Evolutionary conservation across 2,329 filamentous ascomycete genomes (phyloP).

Genomic region (Sphaerulina musiva): DNA sequence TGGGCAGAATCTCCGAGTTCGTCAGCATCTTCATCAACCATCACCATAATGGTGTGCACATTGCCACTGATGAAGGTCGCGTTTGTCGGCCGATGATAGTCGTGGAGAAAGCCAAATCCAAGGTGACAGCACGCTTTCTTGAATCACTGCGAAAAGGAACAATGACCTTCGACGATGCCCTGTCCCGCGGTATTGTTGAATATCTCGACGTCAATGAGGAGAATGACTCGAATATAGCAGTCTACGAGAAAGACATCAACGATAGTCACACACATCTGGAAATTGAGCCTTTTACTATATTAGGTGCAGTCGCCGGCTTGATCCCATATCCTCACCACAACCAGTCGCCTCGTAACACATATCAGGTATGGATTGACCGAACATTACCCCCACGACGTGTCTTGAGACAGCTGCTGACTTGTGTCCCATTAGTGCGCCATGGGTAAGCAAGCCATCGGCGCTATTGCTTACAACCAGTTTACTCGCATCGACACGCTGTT

Average conservation of each 20-base stretch:
- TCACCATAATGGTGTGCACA: conserved; percentile 20
- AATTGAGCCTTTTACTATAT: conserved; percentile 94
- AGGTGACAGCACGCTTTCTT: conserved; percentile 70
- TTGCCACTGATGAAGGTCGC: conserved; percentile 92
- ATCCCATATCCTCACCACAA: conserved; percentile 99
- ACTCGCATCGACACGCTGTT: conserved; percentile 92
- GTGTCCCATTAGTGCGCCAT: conserved; percentile 74
- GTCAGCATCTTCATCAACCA: conserved; percentile 47
- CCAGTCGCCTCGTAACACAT: conserved; percentile 96
- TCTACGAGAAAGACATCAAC: conserved; percentile 79
- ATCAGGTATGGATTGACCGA: conserved; percentile 35
- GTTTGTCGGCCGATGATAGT: conserved; percentile 96
- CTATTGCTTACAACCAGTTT: conserved; percentile 97
- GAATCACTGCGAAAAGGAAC: conserved; percentile 74
- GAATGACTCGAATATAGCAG: conserved; percentile 87
- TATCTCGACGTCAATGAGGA: conserved; percentile 98
- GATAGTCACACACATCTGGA: conserved; percentile 86
- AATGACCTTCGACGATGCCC: conserved; percentile 87
- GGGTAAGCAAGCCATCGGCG: conserved; percentile 99
- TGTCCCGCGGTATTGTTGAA: conserved; percentile 83
- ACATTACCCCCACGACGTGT: neutral
- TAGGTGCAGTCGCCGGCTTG: conserved; percentile 89
- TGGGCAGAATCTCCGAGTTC: conserved; percentile 89
- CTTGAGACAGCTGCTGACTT: neutral
- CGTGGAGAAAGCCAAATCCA: conserved; percentile 79